These are phyloP conservation scores for Bassia scoparia DNA, from an alignment of 148 eudicot genomes.

Conservation along the genomic window DNA sequence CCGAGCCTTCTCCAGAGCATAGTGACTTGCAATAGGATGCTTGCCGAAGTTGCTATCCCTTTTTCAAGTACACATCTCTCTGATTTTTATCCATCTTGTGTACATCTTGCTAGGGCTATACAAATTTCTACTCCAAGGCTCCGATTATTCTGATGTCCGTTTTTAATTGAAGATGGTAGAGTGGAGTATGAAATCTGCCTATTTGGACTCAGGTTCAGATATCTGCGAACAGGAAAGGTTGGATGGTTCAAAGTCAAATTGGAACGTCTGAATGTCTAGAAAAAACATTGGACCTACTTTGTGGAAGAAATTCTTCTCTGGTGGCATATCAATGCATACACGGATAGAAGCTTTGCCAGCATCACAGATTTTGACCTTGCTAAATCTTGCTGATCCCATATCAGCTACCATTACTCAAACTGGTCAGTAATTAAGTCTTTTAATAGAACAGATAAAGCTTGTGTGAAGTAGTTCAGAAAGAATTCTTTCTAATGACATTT, in stretches of 20 bases:
- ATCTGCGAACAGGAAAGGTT: slow-evolving; percentile 44
- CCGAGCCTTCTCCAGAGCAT: slow-evolving; percentile 50
- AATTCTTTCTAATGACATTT: background rate
- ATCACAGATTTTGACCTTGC: slow-evolving; percentile 70
- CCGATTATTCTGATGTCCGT: slow-evolving; percentile 53
- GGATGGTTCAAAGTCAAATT: slow-evolving; percentile 63
- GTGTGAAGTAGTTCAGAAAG: slow-evolving; percentile 8
- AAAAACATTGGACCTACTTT: slow-evolving; percentile 72
- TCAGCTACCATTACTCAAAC: slow-evolving; percentile 71
- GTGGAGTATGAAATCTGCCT: slow-evolving; percentile 67
- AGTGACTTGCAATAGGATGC: slow-evolving; percentile 72
- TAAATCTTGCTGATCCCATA: slow-evolving; percentile 82
- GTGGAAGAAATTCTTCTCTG: slow-evolving; percentile 78
- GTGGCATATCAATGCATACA: slow-evolving; percentile 92
- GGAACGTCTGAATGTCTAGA: slow-evolving; percentile 71
- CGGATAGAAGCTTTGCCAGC: slow-evolving; percentile 67
- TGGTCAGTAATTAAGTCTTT: slow-evolving; percentile 34
- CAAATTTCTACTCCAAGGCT: slow-evolving; percentile 72
- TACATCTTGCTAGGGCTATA: slow-evolving; percentile 86
- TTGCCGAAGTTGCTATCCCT: slow-evolving; percentile 80
- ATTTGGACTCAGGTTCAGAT: slow-evolving; percentile 57
- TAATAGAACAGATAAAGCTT: background rate
- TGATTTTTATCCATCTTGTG: slow-evolving; percentile 73
- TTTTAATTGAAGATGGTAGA: slow-evolving; percentile 66
- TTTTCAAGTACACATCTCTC: slow-evolving; percentile 73